A percentile compares a stretch with the other conserved stretches of the same genome.
phyloP scores from a whole-genome alignment of 192 early-diverging fungal genomes.

The Coemansia sp. region DNA sequence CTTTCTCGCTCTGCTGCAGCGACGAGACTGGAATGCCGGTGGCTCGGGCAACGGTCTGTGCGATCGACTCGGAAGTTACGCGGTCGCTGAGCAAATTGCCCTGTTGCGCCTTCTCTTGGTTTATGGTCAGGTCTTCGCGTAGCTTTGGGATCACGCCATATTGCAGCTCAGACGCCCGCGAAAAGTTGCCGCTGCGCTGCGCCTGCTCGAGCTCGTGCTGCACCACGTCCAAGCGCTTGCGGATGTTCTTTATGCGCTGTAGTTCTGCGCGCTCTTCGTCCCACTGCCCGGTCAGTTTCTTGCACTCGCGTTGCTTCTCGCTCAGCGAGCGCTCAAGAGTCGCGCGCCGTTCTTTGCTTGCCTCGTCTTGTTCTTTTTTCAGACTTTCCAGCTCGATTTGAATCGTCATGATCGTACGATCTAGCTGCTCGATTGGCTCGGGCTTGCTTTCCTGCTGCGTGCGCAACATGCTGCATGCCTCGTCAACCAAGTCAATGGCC shows the following conservation, averaged over 20 bases:
- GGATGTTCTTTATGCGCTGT: slow-evolving; percentile 66
- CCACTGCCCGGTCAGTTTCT: slow-evolving; percentile 63
- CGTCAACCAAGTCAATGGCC: slow-evolving; percentile 80
- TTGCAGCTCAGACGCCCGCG: slow-evolving; percentile 70
- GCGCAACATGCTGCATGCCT: slow-evolving; percentile 75
- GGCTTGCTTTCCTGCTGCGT: slow-evolving; percentile 80
- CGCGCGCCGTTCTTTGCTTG: slow-evolving; percentile 64
- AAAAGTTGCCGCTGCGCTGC: slow-evolving; percentile 72
- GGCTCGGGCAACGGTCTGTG: slow-evolving; percentile 67
- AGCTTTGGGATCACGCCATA: slow-evolving; percentile 77
- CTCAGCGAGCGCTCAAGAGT: slow-evolving; percentile 61
- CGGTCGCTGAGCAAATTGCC: slow-evolving; percentile 73
- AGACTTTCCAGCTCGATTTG: slow-evolving; percentile 79
- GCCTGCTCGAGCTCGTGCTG: slow-evolving; percentile 73
- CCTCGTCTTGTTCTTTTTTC: slow-evolving; percentile 72
- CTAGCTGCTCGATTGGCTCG: slow-evolving; percentile 70
- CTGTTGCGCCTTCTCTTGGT: slow-evolving; percentile 47
- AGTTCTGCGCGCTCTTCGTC: slow-evolving; percentile 68
- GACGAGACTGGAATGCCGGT: slow-evolving; percentile 81
- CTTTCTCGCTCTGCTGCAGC: slow-evolving; percentile 68
- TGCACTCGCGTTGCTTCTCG: slow-evolving; percentile 61
- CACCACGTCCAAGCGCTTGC: slow-evolving; percentile 69
- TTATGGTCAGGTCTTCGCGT: slow-evolving; percentile 64
- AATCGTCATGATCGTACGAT: slow-evolving; percentile 71
- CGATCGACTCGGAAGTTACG: slow-evolving; percentile 77